Evolutionary conservation across 1,139 yeast species (phyloP), one percentile per base, ranked within the genome.

Genomic region (Suhomyces ambrosiae): DNA sequence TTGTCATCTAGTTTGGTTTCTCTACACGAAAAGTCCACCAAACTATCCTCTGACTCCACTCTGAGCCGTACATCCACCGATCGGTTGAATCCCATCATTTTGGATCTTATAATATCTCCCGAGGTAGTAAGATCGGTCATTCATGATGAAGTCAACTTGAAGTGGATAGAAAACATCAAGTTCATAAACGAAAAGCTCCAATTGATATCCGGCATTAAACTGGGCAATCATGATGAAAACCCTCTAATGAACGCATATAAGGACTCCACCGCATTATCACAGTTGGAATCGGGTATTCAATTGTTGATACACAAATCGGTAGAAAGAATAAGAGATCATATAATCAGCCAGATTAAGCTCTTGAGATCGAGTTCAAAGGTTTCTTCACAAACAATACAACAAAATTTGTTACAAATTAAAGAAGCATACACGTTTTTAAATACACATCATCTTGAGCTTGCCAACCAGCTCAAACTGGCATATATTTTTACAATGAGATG

Each of bases 401-500:
- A 73, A 34, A 76, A 76, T 23, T 61, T 92, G 38, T 59, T 87
- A 5, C 68, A 71, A 23, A 79, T 80, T 12, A 76, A 76, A 43
- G 88, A 83, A 34, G 69, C 80, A 1, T 86, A 65, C 50, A 63
- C 63, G 3, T 89, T 86, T 47, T 59, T 92, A 24, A 58, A 66
- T 6, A 49, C 60, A 3, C 77, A 79, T 35, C 79, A 86, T 43
- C 71, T 74, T 4, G 73, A 79, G n/a, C 63, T 92, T 38, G 90
- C 95, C 0, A 56, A 66, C n/a, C 95, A 88, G 50, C 70, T 92
- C 30, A 75, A 80, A 42, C 74, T 77, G 50, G 97, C 97, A 0
- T 92, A 92, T 56, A 66, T 82, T 9, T 82, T 80, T 53, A 90
- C 97, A 2, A 89, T 90, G 88, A 72, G 77, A 52, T 92, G 98